These are phyloP conservation scores for Fusarium cicatricum DNA, from an alignment of 2,329 filamentous ascomycete genomes.

Conservation along the genomic window DNA sequence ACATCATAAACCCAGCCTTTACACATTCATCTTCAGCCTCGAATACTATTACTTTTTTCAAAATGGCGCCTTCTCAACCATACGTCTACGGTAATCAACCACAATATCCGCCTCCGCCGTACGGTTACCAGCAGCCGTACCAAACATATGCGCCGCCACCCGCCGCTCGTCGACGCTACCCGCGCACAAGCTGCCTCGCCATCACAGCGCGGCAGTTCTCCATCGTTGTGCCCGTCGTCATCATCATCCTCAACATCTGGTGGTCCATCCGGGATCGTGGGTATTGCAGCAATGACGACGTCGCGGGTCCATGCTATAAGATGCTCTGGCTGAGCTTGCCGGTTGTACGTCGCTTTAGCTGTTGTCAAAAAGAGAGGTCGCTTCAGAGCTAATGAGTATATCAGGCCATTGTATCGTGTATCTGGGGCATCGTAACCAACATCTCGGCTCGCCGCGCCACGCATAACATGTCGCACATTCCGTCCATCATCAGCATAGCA, in stretches of 20 bases:
- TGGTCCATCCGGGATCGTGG: conserved; percentile 35
- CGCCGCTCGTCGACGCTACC: conserved; percentile 5
- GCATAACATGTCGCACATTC: conserved; percentile 33
- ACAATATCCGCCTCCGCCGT: conserved; percentile 12
- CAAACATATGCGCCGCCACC: neutral
- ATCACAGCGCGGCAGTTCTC: conserved; percentile 28
- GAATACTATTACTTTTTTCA: too few relatives aligned
- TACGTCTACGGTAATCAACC: conserved; percentile 16
- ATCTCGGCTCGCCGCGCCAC: conserved; percentile 32
- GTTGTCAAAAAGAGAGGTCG: neutral
- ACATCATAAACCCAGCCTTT: too few relatives aligned
- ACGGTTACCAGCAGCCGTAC: conserved; percentile 15
- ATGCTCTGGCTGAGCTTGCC: conserved; percentile 38
- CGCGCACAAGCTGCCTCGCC: conserved; percentile 17
- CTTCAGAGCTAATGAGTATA: neutral
- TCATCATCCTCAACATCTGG: conserved; percentile 55
- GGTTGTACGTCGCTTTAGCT: conserved; percentile 20
- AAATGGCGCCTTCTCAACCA: conserved; percentile 23
- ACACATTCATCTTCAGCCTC: too few relatives aligned
- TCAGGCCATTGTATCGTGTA: conserved; percentile 27
- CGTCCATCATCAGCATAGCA: conserved; percentile 18
- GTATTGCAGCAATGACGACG: conserved; percentile 20
- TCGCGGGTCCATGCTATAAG: conserved; percentile 33
- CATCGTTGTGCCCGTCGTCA: conserved; percentile 44
- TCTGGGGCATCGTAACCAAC: conserved; percentile 35